These are phyloP conservation scores for Candida argentea DNA, from an alignment of 805 yeast genomes.

Conservation along the genomic window DNA sequence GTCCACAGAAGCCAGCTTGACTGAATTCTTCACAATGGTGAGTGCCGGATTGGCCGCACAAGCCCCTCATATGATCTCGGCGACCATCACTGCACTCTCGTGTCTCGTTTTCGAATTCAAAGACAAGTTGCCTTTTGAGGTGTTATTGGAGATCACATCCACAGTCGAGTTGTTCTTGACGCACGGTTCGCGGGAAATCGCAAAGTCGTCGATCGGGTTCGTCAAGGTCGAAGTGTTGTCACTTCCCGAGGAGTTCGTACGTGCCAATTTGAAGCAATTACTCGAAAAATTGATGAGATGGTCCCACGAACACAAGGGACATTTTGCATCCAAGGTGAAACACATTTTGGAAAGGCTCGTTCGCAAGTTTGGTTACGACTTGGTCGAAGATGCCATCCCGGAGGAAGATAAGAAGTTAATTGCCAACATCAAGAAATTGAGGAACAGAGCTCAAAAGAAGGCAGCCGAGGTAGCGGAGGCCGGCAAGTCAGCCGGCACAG, in stretches of 20 bases:
- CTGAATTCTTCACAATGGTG: constrained; percentile 85
- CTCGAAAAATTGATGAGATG: constrained; percentile 72
- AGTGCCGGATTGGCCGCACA: constrained; percentile 95
- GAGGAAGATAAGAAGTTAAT: constrained; percentile 80
- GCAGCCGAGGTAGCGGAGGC: constrained; percentile 35
- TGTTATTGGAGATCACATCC: constrained; percentile 65
- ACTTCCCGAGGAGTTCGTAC: constrained; percentile 69
- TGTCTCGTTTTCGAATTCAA: constrained; percentile 83
- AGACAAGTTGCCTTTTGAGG: constrained; percentile 45
- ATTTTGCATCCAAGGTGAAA: constrained; percentile 85
- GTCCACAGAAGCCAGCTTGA: constrained; percentile 56
- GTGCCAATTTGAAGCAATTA: constrained; percentile 53
- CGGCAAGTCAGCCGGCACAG: constrained; percentile 7
- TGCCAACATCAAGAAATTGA: constrained; percentile 75
- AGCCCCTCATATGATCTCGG: constrained; percentile 92
- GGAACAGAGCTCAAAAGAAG: constrained; percentile 76
- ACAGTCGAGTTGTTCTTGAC: constrained; percentile 87
- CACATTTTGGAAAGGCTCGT: constrained; percentile 87
- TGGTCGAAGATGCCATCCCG: constrained; percentile 76
- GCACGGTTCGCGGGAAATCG: constrained; percentile 86
- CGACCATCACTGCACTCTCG: constrained; percentile 79
- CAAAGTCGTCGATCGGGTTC: constrained; percentile 88
- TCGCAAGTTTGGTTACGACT: constrained; percentile 83
- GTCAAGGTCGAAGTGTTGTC: constrained; percentile 81
- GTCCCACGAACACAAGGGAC: constrained; percentile 95